Evolutionary conservation across 1,284 basidiomycete genomes (phyloP).

Genomic region (Vanrija pseudolonga): DNA sequence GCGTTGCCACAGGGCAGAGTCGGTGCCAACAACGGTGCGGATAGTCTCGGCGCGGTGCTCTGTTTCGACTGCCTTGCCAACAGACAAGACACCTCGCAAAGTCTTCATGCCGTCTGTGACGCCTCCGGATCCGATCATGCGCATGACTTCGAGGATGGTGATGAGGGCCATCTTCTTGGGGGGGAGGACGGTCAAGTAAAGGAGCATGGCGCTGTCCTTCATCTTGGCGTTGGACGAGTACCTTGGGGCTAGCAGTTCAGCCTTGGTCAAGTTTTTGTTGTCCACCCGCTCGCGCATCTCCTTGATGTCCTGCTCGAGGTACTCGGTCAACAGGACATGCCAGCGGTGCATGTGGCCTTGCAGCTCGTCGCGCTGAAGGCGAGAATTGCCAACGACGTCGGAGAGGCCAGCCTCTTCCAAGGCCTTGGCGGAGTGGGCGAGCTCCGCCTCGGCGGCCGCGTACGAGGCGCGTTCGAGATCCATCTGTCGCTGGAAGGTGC

Average conservation of each 20-base stretch:
- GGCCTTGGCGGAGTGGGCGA: slow-evolving; percentile 62
- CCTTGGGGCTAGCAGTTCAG: slow-evolving; percentile 1
- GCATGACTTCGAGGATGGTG: slow-evolving; percentile 86
- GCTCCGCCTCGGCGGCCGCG: slow-evolving; percentile 70
- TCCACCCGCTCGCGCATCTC: slow-evolving; percentile 53
- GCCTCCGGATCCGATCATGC: slow-evolving; percentile 71
- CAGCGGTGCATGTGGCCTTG: slow-evolving; percentile 84
- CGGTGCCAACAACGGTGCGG: slow-evolving; percentile 53
- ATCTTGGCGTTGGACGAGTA: slow-evolving; percentile 21
- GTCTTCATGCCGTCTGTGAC: slow-evolving; percentile 86
- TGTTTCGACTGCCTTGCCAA: slow-evolving; percentile 81
- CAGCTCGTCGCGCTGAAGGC: slow-evolving; percentile 58
- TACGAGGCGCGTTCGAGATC: slow-evolving; percentile 79
- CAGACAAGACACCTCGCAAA: slow-evolving; percentile 71
- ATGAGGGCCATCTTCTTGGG: slow-evolving; percentile 80
- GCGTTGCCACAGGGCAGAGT: slow-evolving; percentile 34
- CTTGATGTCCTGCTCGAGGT: slow-evolving; percentile 60
- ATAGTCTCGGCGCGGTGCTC: slow-evolving; percentile 84
- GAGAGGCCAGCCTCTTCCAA: slow-evolving; percentile 61
- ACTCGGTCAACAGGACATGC: slow-evolving; percentile 62
- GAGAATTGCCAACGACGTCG: slow-evolving; percentile 34
- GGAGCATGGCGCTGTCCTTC: slow-evolving; percentile 28
- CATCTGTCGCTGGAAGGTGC: slow-evolving; percentile 65
- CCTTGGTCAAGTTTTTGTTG: slow-evolving; percentile 5
- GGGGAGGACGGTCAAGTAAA: slow-evolving; percentile 70